Evolutionary conservation across 2,329 filamentous ascomycete species (phyloP), one percentile per base, ranked within the genome.

Genomic region (Alternaria atra): DNA sequence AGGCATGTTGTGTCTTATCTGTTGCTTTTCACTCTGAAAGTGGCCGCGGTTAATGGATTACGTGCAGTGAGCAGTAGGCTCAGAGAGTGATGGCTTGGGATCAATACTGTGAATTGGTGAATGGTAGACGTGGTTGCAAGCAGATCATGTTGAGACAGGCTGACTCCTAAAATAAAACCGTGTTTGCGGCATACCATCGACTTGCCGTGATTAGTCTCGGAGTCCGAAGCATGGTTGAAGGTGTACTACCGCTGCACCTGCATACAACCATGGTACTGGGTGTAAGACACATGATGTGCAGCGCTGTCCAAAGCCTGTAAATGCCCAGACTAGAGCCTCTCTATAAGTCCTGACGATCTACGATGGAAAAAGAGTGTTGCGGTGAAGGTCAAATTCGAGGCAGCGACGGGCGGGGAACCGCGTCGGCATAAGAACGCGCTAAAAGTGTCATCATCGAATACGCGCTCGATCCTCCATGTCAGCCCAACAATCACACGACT

Each of bases 361-460:
- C 20, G 12, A 34, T 58, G 30, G 20, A 53, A 50, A 50, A 50
- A 50, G 17, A 42, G 5, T 44, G 37, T 52, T n/a, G 55, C 47
- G 29, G 32, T 42, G 39, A 44, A 43, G 55, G 30, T 27, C 10
- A 39, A 17, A 34, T 46, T 47, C 13, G n/a, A 52, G 27, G 39
- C 39, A 39, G 17, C 25, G 23, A 25, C n/a, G 47, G 55, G 55
- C 55, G 55, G 55, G 55, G 55, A 58, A 58, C 55, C 55, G 55
- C 40, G 32, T 53, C 55, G 55, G 55, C 48, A 37, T 39, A 37
- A 17, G n/a, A 27, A 37, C 39, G 39, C 55, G 29, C 47, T 40
- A 40, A 25, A 47, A 23, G 32, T 27, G 32, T 52, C 35, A 30
- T 40, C 25, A 32, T 52, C 15, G 13, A 48, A 37, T 35, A 15